phyloP scores from a whole-genome alignment of 192 early-diverging fungal species.

The Linnemannia zychae region DNA sequence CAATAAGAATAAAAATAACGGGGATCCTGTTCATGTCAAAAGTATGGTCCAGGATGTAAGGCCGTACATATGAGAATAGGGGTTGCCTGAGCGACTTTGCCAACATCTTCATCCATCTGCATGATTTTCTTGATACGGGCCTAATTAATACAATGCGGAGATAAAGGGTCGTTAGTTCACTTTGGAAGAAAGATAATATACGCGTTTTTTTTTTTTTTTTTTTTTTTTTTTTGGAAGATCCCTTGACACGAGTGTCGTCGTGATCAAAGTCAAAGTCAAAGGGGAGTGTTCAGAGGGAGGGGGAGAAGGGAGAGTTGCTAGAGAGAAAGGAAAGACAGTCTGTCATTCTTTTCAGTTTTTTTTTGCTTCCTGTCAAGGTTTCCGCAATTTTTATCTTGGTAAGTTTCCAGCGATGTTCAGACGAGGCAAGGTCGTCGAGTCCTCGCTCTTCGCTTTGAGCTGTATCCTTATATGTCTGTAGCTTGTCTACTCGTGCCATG shows the following conservation, averaged over 20 bases:
- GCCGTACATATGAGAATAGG: slow-evolving; percentile 93
- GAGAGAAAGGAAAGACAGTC: not conserved
- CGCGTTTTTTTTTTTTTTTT: not conserved
- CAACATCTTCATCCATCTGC: slow-evolving; percentile 99
- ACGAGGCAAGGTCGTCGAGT: too few species aligned
- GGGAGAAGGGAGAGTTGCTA: not conserved
- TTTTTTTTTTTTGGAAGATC: too few species aligned
- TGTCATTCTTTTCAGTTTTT: not conserved
- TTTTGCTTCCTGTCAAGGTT: not conserved
- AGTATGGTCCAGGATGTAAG: not conserved
- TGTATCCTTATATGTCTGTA: too few species aligned
- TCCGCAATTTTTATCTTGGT: not conserved
- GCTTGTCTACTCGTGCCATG: too few species aligned
- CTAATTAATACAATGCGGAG: slow-evolving; percentile 59
- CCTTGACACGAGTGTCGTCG: not conserved
- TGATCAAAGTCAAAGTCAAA: not conserved
- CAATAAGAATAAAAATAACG: too few species aligned
- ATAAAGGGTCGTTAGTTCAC: not conserved
- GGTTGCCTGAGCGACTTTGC: slow-evolving; percentile 97
- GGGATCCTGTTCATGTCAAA: not conserved
- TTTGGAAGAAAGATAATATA: not conserved
- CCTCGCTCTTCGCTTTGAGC: too few species aligned
- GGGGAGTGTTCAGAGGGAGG: not conserved
- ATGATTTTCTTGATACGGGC: slow-evolving; percentile 99
- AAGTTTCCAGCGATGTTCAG: too few species aligned